Percentiles rank a stretch among this genome's conserved stretches.
These are phyloP conservation scores for Hypoxylon sp. DNA, from an alignment of 2,329 filamentous ascomycete genomes.

Conservation along the genomic window DNA sequence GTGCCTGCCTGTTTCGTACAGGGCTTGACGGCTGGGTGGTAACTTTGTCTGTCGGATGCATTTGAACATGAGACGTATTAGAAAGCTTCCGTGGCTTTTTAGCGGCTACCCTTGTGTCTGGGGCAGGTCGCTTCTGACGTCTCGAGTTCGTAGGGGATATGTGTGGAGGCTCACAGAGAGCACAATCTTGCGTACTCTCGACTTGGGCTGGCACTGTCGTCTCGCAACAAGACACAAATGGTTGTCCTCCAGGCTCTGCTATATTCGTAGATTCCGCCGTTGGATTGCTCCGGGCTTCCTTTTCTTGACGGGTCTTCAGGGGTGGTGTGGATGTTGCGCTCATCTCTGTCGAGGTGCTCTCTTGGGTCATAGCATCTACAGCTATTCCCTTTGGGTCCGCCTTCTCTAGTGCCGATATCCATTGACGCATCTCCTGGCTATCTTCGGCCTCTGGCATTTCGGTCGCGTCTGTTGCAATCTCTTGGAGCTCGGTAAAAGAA, in stretches of 20 bases:
- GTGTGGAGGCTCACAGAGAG: not conserved
- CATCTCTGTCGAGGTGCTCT: conserved; percentile 56
- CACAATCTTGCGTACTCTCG: conserved; percentile 9
- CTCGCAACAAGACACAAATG: not conserved
- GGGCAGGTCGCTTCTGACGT: conserved; percentile 23
- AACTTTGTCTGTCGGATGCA: not conserved
- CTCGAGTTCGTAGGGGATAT: not conserved
- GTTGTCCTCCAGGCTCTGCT: not conserved
- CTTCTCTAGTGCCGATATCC: conserved; percentile 73
- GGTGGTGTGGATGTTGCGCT: conserved; percentile 42
- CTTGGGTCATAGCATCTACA: conserved; percentile 63
- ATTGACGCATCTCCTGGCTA: conserved; percentile 72
- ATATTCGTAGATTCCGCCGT: not conserved
- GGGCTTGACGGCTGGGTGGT: not conserved
- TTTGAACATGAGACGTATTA: conserved; percentile 8
- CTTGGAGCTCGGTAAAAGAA: conserved; percentile 78
- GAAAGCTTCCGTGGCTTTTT: conserved; percentile 33
- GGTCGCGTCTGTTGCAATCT: conserved; percentile 72
- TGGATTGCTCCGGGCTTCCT: not conserved
- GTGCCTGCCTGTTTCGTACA: conserved; percentile 34
- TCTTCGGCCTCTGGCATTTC: conserved; percentile 66
- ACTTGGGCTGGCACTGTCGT: not conserved
- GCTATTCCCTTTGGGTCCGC: conserved; percentile 64
- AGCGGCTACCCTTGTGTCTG: conserved; percentile 4
- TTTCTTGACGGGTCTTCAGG: conserved; percentile 12